These are phyloP conservation scores for Yarrowia alimentaria DNA, from an alignment of 805 yeast species.

Conservation along the genomic window DNA sequence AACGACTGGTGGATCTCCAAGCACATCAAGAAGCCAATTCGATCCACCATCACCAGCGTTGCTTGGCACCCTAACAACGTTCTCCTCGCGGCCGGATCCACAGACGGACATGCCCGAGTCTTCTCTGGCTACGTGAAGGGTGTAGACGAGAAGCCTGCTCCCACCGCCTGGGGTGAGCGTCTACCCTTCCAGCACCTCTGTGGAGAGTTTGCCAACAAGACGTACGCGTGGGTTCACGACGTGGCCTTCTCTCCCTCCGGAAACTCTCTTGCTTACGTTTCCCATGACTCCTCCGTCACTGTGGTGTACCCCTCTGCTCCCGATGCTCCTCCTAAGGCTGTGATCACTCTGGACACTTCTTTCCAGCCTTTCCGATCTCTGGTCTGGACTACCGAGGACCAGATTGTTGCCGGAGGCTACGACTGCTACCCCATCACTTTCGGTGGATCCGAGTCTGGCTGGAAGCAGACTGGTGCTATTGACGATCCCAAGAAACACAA, in stretches of 20 bases:
- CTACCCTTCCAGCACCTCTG: conserved; percentile 90
- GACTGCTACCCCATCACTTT: conserved; percentile 88
- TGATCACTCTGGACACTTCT: conserved; percentile 58
- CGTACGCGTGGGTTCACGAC: conserved; percentile 90
- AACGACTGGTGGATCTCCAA: conserved; percentile 99
- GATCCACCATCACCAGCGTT: conserved; percentile 76
- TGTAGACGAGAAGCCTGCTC: conserved; percentile 75
- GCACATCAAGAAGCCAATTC: conserved; percentile 92
- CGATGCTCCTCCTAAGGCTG: conserved; percentile 61
- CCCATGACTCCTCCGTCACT: conserved; percentile 83
- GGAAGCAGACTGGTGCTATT: conserved; percentile 59
- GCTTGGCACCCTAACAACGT: conserved; percentile 95
- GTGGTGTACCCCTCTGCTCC: conserved; percentile 74
- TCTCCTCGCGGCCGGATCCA: conserved; percentile 82
- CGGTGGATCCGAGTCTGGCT: conserved; percentile 59
- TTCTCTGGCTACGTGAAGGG: conserved; percentile 88
- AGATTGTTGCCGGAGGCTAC: conserved; percentile 84
- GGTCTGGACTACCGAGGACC: conserved; percentile 63
- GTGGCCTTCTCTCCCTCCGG: conserved; percentile 81
- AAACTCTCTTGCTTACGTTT: conserved; percentile 71
- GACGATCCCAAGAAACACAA: conserved; percentile 53
- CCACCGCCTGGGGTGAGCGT: conserved; percentile 89
- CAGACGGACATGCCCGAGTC: conserved; percentile 89
- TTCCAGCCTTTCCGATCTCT: conserved; percentile 79
- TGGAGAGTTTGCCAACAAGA: conserved; percentile 70